Evolutionary conservation across 768 basidiomycete species (phyloP), one percentile per base, ranked within the genome.

Genomic region (Tremella mesenterica): DNA sequence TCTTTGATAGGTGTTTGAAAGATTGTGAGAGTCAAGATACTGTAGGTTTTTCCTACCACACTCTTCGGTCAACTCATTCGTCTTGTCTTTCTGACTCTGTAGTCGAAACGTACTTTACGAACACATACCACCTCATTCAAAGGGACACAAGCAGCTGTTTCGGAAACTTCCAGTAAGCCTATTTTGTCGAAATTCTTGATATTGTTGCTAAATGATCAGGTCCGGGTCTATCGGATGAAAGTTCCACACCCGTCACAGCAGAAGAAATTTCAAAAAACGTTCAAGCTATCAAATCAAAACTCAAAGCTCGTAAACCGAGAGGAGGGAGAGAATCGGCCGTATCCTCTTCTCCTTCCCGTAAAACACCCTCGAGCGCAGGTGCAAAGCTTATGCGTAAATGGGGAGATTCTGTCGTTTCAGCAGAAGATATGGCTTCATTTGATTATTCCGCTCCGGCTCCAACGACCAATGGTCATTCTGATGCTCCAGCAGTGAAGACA

Each of bases 221-320:
- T 18, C 64, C 62, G 6, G 61, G 52, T 3, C 20, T 54, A 3
- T 58, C 67, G 3, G 61, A 64, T 33, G 54, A 58, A 36, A 20
- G 33, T n/a, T 44, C 48, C 5, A 46, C 60, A 1, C 54, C 60
- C 3, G 52, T 70, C 18, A 65, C 67, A 57, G 89, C 88, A 53
- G 85, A 93, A 67, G 83, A 90, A 63, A 97, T 97, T 57, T 83
- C 92, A 3, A 79, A 87, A 60, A 95, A 92, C 66, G 86, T 95
- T 1, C 85, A 90, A 61, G 88, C 87, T 0, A 77, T 99, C 50
- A 95, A 92, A 73, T 84, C 80, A 48, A 79, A 88, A 28, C 74
- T 95, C 46, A 85, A 88, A 50, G 85, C 85, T 52, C 77, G 58
- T 14, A 75, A 78, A 53, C 79, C 81, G 53, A 74, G 79, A 56